phyloP scores from a whole-genome alignment of 2,329 filamentous ascomycete species.

The Fusarium poae region DNA sequence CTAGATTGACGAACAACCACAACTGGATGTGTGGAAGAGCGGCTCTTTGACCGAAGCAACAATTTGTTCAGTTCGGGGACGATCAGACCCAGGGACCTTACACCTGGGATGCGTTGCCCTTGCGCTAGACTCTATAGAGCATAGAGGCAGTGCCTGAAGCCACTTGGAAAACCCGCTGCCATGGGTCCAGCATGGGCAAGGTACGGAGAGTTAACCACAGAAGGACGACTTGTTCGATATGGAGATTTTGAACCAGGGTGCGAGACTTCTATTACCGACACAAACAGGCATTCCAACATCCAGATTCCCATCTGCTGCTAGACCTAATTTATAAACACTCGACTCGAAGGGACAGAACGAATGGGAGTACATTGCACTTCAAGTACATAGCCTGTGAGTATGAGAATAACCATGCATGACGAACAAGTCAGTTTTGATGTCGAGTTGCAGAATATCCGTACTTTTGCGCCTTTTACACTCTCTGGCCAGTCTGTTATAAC shows the following conservation, averaged over 20 bases:
- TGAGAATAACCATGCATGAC: background rate
- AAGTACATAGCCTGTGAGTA: background rate
- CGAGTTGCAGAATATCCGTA: constrained; percentile 7
- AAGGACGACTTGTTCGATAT: constrained; percentile 41
- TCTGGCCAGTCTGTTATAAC: background rate
- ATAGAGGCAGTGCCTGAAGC: constrained; percentile 33
- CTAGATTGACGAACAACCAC: background rate
- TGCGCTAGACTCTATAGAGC: constrained; percentile 42
- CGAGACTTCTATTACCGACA: constrained; percentile 35
- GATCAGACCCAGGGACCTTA: constrained; percentile 46
- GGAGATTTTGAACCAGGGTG: constrained; percentile 31
- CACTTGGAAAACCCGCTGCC: constrained; percentile 47
- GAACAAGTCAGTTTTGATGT: constrained; percentile 6
- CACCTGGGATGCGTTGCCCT: constrained; percentile 33
- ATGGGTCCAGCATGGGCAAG: constrained; percentile 43
- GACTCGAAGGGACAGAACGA: constrained; percentile 6
- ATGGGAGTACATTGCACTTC: background rate
- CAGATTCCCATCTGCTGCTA: constrained; percentile 34
- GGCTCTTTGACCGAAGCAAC: background rate
- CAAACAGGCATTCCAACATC: constrained; percentile 15
- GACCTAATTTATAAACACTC: constrained; percentile 19
- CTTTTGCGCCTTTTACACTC: constrained; percentile 4
- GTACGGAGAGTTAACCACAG: constrained; percentile 34
- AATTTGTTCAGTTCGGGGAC: constrained; percentile 35
- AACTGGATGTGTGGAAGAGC: background rate